These are phyloP conservation scores for Ramaria rubella DNA, from an alignment of 768 basidiomycete genomes.

Conservation along the genomic window DNA sequence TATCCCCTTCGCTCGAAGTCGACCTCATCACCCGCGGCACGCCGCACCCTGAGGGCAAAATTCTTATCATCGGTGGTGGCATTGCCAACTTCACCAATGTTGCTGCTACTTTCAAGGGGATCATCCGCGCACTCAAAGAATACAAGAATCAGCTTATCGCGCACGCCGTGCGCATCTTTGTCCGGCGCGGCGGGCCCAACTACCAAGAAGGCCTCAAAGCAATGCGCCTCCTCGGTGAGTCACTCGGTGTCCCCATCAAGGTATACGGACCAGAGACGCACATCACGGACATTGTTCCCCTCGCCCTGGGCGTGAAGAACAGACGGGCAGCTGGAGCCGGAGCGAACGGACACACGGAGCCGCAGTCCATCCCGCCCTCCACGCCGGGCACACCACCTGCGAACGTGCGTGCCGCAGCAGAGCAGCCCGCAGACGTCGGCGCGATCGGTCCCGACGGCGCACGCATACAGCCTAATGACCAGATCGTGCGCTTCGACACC, in stretches of 20 bases:
- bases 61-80: slow-evolving; percentile 99
- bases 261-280: slow-evolving; percentile 98
- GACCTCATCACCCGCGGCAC: slow-evolving; percentile 91
- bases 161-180: slow-evolving; percentile 89
- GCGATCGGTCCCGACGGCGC: slow-evolving; percentile 70
- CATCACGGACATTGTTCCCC: slow-evolving; percentile 97
- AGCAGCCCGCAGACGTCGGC: slow-evolving; percentile 46
- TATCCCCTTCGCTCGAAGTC: slow-evolving; percentile 36
- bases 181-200: slow-evolving; percentile 97
- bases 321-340: slow-evolving; percentile 33
- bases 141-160: slow-evolving; percentile 79
- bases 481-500: slow-evolving; percentile 82
- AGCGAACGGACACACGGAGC: slow-evolving; percentile 16
- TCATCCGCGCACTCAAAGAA: slow-evolving; percentile 94
- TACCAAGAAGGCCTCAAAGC: slow-evolving; percentile 99
- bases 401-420: slow-evolving; percentile 31
- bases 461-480: slow-evolving; percentile 79
- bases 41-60: slow-evolving; percentile 80
- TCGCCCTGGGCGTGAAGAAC: slow-evolving; percentile 84
- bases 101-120: slow-evolving; percentile 98
- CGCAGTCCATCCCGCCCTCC: slow-evolving; percentile 36
- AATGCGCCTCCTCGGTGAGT: slow-evolving; percentile 93
- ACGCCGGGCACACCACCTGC: slow-evolving; percentile 43
- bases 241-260: slow-evolving; percentile 92
- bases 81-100: slow-evolving; percentile 99